Conservation (phyloP, 169 alveolate genomes). For the Plasmodium vivax region DNA sequence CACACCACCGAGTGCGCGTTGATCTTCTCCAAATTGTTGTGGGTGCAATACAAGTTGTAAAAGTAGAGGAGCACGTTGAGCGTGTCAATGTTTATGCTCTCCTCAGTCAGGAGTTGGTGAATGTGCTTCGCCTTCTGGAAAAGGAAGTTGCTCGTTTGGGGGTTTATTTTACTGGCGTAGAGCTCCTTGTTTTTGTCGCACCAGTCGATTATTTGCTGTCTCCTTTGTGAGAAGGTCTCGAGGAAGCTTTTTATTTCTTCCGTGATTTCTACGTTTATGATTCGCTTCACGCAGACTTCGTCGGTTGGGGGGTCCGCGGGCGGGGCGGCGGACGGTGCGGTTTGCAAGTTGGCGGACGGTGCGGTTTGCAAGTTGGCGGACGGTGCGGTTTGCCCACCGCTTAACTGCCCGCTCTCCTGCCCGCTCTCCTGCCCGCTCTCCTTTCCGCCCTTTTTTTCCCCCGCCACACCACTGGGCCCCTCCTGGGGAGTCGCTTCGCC, state of each 20-base stretch:
- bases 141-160: conserved; percentile 14
- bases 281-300: conserved; percentile 38
- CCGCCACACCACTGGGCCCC: background rate
- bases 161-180: conserved; percentile 41
- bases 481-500: background rate
- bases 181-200: conserved; percentile 13
- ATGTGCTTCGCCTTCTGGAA: conserved; percentile 29
- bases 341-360: background rate
- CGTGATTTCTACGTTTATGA: conserved; percentile 61
- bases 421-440: background rate
- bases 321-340: background rate
- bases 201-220: conserved; percentile 46
- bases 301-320: background rate
- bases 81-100: conserved; percentile 33
- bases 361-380: no score
- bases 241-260: conserved; percentile 43
- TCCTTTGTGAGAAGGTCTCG: background rate
- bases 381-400: background rate
- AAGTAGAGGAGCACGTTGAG: conserved; percentile 20
- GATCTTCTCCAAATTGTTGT: conserved; percentile 37
- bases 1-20: conserved; percentile 22
- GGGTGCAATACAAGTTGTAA: conserved; percentile 43
- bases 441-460: background rate
- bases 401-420: background rate
- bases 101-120: background rate